Percentiles rank a stretch among this genome's conserved stretches.
Conservation (phyloP, 768 basidiomycete species). For the Mycena maculata region DNA sequence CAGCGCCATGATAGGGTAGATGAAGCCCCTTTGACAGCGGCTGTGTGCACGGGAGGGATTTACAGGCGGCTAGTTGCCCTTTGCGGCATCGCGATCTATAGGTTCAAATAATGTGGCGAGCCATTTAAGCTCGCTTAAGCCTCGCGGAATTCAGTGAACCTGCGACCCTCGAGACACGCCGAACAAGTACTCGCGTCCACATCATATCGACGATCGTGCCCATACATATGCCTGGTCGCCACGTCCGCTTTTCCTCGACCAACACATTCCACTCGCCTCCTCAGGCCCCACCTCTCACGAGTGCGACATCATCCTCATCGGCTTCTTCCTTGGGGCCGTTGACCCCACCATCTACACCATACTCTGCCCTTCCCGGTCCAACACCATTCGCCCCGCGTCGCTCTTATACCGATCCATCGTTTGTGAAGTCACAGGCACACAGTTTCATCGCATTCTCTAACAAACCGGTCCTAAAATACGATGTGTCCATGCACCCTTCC, state of each 20-base stretch:
- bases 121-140: neutral
- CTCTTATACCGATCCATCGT: neutral
- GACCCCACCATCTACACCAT: neutral
- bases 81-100: no score
- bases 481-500: constrained; percentile 13
- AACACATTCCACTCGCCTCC: constrained; percentile 25
- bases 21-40: neutral
- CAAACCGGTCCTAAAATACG: constrained; percentile 10
- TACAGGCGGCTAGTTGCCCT: neutral
- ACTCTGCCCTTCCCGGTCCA: constrained; percentile 8
- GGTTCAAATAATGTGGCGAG: neutral
- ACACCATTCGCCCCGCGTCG: neutral
- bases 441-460: neutral
- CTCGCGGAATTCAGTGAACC: neutral
- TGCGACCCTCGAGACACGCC: neutral
- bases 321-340: neutral
- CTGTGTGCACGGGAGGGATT: neutral
- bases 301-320: constrained; percentile 5
- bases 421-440: constrained; percentile 7
- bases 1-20: neutral
- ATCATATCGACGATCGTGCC: no score
- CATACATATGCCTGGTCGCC: constrained; percentile 3
- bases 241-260: constrained; percentile 8
- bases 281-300: neutral
- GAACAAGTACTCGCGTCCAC: no score